Evolutionary conservation across 179 eudicot genomes (phyloP).

Genomic region (Actinidia arguta): DNA sequence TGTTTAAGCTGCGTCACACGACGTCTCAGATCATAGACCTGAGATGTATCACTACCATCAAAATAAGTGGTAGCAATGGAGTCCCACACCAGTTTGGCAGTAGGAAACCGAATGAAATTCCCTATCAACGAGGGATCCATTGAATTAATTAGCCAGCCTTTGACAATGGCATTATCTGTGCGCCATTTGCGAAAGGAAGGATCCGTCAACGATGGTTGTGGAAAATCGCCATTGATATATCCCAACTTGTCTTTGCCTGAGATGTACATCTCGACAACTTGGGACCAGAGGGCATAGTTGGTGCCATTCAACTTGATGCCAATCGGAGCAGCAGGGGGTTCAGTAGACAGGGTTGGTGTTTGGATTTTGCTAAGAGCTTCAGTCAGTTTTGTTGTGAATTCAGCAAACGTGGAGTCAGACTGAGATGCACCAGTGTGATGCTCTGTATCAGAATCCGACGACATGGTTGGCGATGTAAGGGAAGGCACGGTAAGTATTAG

Average conservation of each 20-base stretch:
- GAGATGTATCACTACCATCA: no score
- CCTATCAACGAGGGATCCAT: neutral
- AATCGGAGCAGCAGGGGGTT: neutral
- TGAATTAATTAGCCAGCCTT: neutral
- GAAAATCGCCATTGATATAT: neutral
- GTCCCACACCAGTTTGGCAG: no score
- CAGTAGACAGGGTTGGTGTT: neutral
- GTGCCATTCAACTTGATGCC: slow-evolving; percentile 14
- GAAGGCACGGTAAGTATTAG: neutral
- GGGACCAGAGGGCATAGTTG: slow-evolving; percentile 16
- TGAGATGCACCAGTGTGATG: no score
- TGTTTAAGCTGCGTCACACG: no score
- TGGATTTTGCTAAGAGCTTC: neutral
- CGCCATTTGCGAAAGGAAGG: neutral
- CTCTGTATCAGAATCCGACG: neutral
- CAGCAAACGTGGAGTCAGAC: neutral
- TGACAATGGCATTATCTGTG: neutral
- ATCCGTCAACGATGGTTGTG: neutral
- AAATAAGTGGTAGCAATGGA: no score
- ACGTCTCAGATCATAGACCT: no score
- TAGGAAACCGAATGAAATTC: neutral
- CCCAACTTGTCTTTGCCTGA: neutral
- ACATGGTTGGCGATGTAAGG: neutral
- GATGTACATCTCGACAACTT: slow-evolving; percentile 17
- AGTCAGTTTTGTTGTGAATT: neutral